Conservation (phyloP, 352 stramenopile genomes). For the Pythium pectinolyticum region DNA sequence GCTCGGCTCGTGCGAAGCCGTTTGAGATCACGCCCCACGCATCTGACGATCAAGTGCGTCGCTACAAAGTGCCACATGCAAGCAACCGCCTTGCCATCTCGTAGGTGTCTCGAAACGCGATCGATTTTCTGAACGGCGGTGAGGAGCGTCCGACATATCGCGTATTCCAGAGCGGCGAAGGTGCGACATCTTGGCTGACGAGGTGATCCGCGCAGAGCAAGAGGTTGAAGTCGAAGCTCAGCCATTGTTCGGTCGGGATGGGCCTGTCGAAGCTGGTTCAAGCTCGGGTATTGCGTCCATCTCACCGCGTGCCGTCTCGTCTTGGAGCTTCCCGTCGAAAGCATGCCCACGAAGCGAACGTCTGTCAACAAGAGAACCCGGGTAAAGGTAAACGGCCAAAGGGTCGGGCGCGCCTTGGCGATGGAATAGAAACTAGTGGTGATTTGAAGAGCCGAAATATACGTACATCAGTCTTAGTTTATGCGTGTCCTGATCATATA, state of each 20-base stretch:
- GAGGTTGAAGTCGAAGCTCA: background rate
- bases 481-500: no score
- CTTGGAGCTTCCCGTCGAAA: background rate
- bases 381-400: no score
- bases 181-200: background rate
- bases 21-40: background rate
- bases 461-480: no score
- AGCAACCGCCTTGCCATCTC: background rate
- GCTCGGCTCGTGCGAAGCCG: background rate
- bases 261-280: constrained; percentile 12
- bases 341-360: constrained; percentile 2
- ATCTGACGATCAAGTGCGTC: background rate
- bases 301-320: constrained; percentile 1
- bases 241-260: constrained; percentile 3
- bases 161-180: background rate
- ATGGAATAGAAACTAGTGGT: no score
- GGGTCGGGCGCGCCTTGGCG: no score
- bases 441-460: no score
- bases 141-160: background rate
- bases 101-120: background rate
- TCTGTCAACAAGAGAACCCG: constrained; percentile 9
- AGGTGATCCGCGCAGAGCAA: background rate
- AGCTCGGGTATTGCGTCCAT: constrained; percentile 18
- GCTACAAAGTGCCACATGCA: background rate
- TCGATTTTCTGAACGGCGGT: background rate